These are phyloP conservation scores for Ophiocordyceps camponoti-floridani DNA, from an alignment of 2,329 filamentous ascomycete genomes.

Conservation along the genomic window DNA sequence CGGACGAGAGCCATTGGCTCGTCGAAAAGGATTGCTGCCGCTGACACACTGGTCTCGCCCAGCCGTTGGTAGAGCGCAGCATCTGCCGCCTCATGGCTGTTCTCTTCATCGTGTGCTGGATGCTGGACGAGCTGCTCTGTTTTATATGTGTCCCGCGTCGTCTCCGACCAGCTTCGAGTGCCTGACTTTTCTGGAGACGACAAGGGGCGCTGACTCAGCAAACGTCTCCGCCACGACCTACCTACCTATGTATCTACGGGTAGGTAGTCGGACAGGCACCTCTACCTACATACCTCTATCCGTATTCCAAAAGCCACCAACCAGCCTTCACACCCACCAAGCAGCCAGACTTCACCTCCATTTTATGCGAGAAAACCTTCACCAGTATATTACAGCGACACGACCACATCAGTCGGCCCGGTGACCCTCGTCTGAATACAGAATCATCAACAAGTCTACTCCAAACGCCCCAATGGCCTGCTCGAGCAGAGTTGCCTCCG, in stretches of 20 bases:
- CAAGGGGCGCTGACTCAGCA: too few species aligned
- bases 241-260: too few species aligned
- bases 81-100: constrained; percentile 18
- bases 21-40: constrained; percentile 16
- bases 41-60: constrained; percentile 11
- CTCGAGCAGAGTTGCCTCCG: not conserved
- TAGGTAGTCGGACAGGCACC: too few species aligned
- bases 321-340: too few species aligned
- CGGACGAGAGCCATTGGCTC: constrained; percentile 14
- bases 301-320: too few species aligned
- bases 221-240: too few species aligned
- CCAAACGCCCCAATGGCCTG: not conserved
- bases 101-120: not conserved
- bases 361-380: too few species aligned
- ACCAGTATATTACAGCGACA: not conserved
- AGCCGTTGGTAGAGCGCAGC: constrained; percentile 18
- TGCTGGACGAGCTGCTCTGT: not conserved
- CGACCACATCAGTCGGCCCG: not conserved
- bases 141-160: too few species aligned
- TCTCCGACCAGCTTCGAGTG: too few species aligned
- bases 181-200: too few species aligned
- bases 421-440: not conserved
- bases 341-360: too few species aligned
- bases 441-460: not conserved
- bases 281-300: too few species aligned